Conservation (phyloP, 2,329 filamentous ascomycete genomes). For the Penicillium hesseltinei region DNA sequence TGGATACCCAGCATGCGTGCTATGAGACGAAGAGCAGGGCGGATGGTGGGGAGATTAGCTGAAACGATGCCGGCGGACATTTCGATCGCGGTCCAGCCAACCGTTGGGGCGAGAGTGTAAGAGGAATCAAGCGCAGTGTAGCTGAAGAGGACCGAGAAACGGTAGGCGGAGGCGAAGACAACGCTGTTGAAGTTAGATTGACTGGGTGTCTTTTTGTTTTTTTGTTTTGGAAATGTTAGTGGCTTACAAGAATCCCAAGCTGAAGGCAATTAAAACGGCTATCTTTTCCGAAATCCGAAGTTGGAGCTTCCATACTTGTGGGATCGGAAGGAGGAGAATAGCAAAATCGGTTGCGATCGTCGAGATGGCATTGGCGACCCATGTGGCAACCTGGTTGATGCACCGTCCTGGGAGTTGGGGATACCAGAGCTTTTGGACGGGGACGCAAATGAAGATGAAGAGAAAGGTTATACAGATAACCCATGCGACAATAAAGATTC, state of each 20-base stretch:
- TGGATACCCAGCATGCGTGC: conserved; percentile 10
- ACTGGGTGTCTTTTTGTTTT: neutral
- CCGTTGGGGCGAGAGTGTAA: conserved; percentile 30
- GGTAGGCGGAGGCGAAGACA: neutral
- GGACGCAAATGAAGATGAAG: conserved; percentile 32
- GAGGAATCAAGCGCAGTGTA: conserved; percentile 14
- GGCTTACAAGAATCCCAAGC: neutral
- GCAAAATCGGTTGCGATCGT: conserved; percentile 27
- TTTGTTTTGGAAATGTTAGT: neutral
- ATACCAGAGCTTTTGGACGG: conserved; percentile 31
- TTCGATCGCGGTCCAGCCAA: conserved; percentile 32
- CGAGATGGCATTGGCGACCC: conserved; percentile 8
- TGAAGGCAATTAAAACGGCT: neutral
- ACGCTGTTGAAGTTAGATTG: neutral
- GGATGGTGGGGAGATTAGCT: conserved; percentile 28
- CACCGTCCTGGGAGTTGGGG: conserved; percentile 26
- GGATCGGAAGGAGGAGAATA: conserved; percentile 27
- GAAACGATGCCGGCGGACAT: conserved; percentile 31
- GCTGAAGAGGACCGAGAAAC: neutral
- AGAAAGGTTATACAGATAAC: conserved; percentile 30
- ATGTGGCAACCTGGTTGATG: conserved; percentile 11
- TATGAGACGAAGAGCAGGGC: conserved; percentile 23
- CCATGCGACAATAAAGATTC: conserved; percentile 26
- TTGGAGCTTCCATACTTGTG: conserved; percentile 31
- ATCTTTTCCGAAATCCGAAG: conserved; percentile 17